phyloP scores from a whole-genome alignment of 257 asterid species.

The Salvia rosmarinus region DNA sequence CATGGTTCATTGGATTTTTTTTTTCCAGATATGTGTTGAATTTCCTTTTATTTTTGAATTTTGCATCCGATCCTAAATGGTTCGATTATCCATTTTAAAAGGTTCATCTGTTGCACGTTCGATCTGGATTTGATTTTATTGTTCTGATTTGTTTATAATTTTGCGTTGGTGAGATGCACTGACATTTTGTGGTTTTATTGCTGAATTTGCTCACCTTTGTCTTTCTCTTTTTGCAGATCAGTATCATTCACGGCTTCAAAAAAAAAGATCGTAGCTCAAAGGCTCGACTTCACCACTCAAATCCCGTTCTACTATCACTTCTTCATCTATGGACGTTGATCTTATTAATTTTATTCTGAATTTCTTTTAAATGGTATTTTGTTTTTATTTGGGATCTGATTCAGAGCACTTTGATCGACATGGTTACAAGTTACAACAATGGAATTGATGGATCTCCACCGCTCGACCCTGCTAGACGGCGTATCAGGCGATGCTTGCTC shows the following conservation, averaged over 20 bases:
- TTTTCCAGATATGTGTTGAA: background rate
- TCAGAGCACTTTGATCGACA: slow-evolving; percentile 49
- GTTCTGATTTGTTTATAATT: background rate
- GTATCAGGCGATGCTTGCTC: slow-evolving; percentile 49
- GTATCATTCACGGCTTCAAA: slow-evolving; percentile 48
- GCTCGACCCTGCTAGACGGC: slow-evolving; percentile 56
- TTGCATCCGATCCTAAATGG: background rate
- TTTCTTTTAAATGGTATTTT: background rate
- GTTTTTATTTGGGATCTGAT: slow-evolving; percentile 3
- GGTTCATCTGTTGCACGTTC: background rate
- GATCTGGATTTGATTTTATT: background rate
- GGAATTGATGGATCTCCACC: slow-evolving; percentile 56
- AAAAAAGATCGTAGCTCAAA: slow-evolving; percentile 15
- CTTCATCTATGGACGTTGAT: background rate
- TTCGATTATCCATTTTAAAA: slow-evolving; percentile 6
- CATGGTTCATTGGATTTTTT: background rate
- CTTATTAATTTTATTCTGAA: background rate
- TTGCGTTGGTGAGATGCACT: background rate
- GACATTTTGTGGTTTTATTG: background rate
- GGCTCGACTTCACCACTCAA: slow-evolving; percentile 25
- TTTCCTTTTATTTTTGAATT: background rate
- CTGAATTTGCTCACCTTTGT: slow-evolving; percentile 15
- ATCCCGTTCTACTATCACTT: background rate
- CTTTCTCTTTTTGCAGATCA: slow-evolving; percentile 34
- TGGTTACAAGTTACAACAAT: slow-evolving; percentile 48